Base-by-base conservation (phyloP, 2,329 filamentous ascomycete genomes). In the Fonsecaea pedrosoi region DNA sequence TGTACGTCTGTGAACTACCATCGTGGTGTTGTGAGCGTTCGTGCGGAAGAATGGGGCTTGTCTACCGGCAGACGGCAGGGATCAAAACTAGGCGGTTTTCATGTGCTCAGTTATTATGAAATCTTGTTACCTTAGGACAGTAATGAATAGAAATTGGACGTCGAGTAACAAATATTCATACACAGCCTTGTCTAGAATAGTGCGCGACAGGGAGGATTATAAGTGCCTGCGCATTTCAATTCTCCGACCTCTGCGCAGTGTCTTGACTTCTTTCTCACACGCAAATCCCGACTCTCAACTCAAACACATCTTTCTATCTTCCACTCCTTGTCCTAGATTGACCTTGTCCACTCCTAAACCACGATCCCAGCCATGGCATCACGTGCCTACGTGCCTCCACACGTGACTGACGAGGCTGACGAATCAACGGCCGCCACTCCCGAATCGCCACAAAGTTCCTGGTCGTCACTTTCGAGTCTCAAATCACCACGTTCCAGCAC, bases 91-190 rank as follows among this genome's bases (percentile, higher is more conserved):
- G 48, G 59, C 25, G 45, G 45, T 6, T 34, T 54, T 40, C 12
- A 21, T 61, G 32, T 57, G 21, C 34, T 30, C 48, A 12, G n/a
- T 38, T 34, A 61, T 25, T 13, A 9, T 34, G 45, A 21, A 25
- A 53, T 54, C 34, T 53, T 54, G 32, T 54, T 32, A 61, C 42
- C 37, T 37, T 54, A 61, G 45, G 54, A 5, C 13, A 61, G n/a
- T 61, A 54, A 61, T 54, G 59, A 45, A 18, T 18, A 21, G 35
- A 5, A n/a, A 50, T 45, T 48, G 13, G 30, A 37, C 45, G 25
- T 25, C 25, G 25, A 25, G 25, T 25, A 25, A 25, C 37, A 2
- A 13, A 38, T 3, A 38, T 38, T 13, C 25, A 25, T 38, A 9
- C 37, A 38, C 3, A 38, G 37, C 37, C 37, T 38, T 13, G 37